Evolutionary conservation across 1,284 basidiomycete genomes (phyloP), one percentile per base, ranked within the genome.

Genomic region (Caloboletus firmus): DNA sequence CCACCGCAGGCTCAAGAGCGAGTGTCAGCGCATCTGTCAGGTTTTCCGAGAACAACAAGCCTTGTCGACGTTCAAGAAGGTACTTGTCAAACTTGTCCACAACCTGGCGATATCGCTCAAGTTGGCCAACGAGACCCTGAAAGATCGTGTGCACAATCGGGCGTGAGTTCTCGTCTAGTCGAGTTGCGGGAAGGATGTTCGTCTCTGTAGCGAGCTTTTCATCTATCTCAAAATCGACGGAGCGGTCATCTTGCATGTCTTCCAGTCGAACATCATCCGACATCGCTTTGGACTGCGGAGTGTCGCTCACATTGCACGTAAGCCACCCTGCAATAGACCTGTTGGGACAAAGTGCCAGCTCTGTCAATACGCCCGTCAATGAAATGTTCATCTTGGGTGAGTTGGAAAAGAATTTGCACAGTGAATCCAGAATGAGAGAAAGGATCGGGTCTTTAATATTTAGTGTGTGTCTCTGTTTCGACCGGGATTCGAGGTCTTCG

Each of bases 41-140:
- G 66, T 96, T 95, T 72, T 98, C 95, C 2, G 90, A 90, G 71
- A 96, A 97, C 24, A 97, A 75, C 18, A 99, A 76, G 3, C 95
- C 95, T 66, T 91, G 88, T 35, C 96, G 79, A 28, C 96, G 83
- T 72, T 98, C 94, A 1, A 83, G 71, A 3, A 99, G 81, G 63
- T 85, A 91, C 61, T 81, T 80, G 73, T 98, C 94, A 69, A 99
- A 98, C 45, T 87, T 77, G 15, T 87, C 79, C 18, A 95, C 82
- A 17, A 80, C 71, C 49, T 82, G 78, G 17, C 92, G 83, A 69
- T 94, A 95, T 40, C 82, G 80, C 62, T 91, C 89, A 4, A 95
- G 79, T 64, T 94, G 90, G 10, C 81, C 78, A 34, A 92, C 84
- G 9, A 95, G 81, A 17, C 86, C 84, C 52, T 87, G 84, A 58